phyloP scores from a whole-genome alignment of 1,139 yeast genomes.

The Geotrichum candidum region DNA sequence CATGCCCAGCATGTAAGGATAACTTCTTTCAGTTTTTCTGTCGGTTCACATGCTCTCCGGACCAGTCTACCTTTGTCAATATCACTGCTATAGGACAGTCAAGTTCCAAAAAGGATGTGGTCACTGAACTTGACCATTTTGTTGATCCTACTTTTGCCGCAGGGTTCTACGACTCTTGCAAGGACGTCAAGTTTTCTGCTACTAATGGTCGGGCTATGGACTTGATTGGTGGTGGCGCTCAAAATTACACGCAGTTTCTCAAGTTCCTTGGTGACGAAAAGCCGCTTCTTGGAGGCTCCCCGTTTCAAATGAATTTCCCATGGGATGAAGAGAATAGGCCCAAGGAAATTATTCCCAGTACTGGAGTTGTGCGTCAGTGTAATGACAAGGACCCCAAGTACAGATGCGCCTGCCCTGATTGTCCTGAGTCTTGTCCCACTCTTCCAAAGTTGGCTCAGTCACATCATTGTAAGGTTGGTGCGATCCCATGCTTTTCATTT shows the following conservation, averaged over 20 bases:
- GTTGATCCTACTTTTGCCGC: constrained; percentile 57
- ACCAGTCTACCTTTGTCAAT: constrained; percentile 70
- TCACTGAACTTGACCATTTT: constrained; percentile 62
- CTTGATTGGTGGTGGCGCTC: constrained; percentile 93
- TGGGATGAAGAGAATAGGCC: constrained; percentile 40
- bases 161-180: constrained; percentile 74
- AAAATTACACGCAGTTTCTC: constrained; percentile 60
- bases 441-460: constrained; percentile 41
- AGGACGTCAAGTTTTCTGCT: constrained; percentile 83
- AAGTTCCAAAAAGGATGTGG: constrained; percentile 52
- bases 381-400: constrained; percentile 50
- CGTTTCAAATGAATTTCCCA: constrained; percentile 81
- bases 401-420: constrained; percentile 88
- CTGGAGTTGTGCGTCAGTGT: constrained; percentile 48
- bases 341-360: constrained; percentile 27
- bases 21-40: constrained; percentile 85
- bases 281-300: constrained; percentile 90
- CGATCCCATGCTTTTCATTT: constrained; percentile 69
- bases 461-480: constrained; percentile 52
- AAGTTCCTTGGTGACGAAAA: constrained; percentile 91
- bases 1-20: constrained; percentile 90
- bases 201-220: constrained; percentile 97
- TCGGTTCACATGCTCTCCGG: constrained; percentile 82
- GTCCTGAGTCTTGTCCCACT: constrained; percentile 71
- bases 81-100: constrained; percentile 54